A percentile compares a stretch with the other conserved stretches of the same genome.
Evolutionary conservation across 2,329 filamentous ascomycete genomes (phyloP).

Genomic region (Beauveria bassiana): DNA sequence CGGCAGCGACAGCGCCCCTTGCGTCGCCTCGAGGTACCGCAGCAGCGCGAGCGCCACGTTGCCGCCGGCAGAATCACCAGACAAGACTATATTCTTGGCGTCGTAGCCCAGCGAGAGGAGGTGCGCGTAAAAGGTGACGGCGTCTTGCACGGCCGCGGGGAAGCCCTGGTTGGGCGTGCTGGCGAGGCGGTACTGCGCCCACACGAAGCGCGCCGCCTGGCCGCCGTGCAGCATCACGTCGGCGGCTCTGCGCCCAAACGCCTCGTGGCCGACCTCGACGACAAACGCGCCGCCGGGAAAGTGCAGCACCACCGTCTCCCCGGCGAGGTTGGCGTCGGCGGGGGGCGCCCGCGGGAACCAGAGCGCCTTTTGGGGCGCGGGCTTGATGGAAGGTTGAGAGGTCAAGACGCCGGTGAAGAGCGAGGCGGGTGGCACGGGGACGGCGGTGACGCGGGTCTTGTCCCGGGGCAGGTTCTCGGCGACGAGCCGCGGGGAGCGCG

Average conservation of each 20-base stretch:
- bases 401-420: slow-evolving; percentile 1
- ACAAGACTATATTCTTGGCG: slow-evolving; percentile 19
- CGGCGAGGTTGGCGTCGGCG: neutral
- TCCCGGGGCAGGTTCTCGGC: neutral
- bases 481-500: slow-evolving; percentile 2
- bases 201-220: slow-evolving; percentile 17
- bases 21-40: slow-evolving; percentile 18
- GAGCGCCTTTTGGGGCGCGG: neutral
- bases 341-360: slow-evolving; percentile 4
- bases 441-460: neutral
- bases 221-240: slow-evolving; percentile 16
- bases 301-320: slow-evolving; percentile 18
- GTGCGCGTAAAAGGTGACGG: slow-evolving; percentile 21
- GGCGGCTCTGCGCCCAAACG: slow-evolving; percentile 18
- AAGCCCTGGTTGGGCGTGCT: slow-evolving; percentile 17
- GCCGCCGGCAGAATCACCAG: slow-evolving; percentile 25
- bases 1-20: slow-evolving; percentile 1
- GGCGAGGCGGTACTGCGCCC: slow-evolving; percentile 23
- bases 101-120: slow-evolving; percentile 18
- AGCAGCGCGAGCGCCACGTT: slow-evolving; percentile 22
- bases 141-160: slow-evolving; percentile 23
- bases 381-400: neutral
- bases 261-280: slow-evolving; percentile 21
- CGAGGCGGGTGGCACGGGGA: neutral
- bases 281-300: slow-evolving; percentile 25